These are phyloP conservation scores for Nephromyces sp. DNA, from an alignment of 169 alveolate species.

Conservation along the genomic window DNA sequence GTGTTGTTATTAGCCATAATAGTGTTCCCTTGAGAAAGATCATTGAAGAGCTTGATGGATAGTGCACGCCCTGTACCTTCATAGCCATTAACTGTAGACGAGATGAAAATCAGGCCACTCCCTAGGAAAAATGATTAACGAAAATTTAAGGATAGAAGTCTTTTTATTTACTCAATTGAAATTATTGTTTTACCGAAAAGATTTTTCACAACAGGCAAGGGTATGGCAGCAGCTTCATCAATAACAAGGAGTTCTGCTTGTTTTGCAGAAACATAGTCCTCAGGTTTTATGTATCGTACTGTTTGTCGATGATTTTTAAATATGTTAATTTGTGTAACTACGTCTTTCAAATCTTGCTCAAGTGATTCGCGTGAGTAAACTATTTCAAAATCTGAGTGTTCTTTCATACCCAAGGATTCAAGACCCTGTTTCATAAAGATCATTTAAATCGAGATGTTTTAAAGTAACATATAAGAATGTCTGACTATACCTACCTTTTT, in stretches of 20 bases:
- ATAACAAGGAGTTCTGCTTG: slow-evolving; percentile 92
- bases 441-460: background rate
- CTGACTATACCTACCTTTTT: too few relatives aligned
- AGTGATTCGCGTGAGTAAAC: background rate
- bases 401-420: slow-evolving; percentile 24
- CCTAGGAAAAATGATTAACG: slow-evolving; percentile 38
- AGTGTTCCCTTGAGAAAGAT: slow-evolving; percentile 52
- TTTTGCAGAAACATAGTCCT: background rate
- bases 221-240: slow-evolving; percentile 99
- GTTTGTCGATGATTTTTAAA: slow-evolving; percentile 13
- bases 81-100: slow-evolving; percentile 98
- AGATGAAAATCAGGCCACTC: slow-evolving; percentile 84
- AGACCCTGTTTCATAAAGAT: slow-evolving; percentile 16
- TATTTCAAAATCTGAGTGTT: slow-evolving; percentile 25
- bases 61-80: slow-evolving; percentile 99
- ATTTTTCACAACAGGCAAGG: slow-evolving; percentile 88
- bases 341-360: background rate
- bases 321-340: slow-evolving; percentile 7
- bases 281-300: slow-evolving; percentile 3
- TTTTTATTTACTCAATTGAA: background rate
- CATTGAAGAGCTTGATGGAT: slow-evolving; percentile 87
- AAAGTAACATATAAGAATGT: too few relatives aligned
- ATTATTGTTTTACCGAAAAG: slow-evolving; percentile 60
- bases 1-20: background rate
- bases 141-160: background rate